Evolutionary conservation across 129 eudicot species (phyloP).

Genomic region (Deinandra increscens): DNA sequence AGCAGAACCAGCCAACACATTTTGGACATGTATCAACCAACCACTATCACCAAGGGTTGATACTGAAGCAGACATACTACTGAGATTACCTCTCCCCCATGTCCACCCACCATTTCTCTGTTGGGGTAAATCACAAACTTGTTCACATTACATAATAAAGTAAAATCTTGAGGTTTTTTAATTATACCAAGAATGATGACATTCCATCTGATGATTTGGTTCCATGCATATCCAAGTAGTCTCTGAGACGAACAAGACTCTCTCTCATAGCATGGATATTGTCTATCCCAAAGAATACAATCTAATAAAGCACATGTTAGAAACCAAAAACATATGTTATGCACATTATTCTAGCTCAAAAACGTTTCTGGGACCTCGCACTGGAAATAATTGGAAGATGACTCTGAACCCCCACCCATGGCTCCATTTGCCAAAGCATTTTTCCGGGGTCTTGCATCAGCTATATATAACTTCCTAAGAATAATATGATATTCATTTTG

Average conservation of each 20-base stretch:
- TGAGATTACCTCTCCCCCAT: constrained; percentile 97
- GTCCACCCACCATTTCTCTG: constrained; percentile 96
- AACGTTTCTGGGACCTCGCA: constrained; percentile 65
- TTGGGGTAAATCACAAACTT: constrained; percentile 9
- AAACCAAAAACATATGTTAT: constrained; percentile 10
- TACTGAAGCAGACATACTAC: constrained; percentile 99
- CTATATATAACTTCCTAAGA: constrained; percentile 87
- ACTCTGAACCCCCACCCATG: constrained; percentile 99
- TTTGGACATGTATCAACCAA: constrained; percentile 92
- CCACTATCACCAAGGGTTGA: constrained; percentile 96
- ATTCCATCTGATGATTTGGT: constrained; percentile 90
- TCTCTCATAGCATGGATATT: constrained; percentile 98
- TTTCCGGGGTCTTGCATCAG: constrained; percentile 98
- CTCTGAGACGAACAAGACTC: constrained; percentile 91
- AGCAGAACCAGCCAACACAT: constrained; percentile 93
- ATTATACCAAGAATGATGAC: constrained; percentile 84
- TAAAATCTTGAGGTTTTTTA: not conserved
- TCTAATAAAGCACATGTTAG: constrained; percentile 42
- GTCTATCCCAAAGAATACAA: constrained; percentile 96
- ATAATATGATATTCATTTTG: constrained; percentile 12
- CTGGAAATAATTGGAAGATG: constrained; percentile 85
- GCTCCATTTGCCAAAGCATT: constrained; percentile 99
- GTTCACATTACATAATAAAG: not conserved
- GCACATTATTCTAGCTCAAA: constrained; percentile 17
- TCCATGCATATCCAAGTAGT: constrained; percentile 96